Percentiles rank a stretch among this genome's conserved stretches.
Evolutionary conservation across 2,329 filamentous ascomycete species (phyloP).

Genomic region (Cryphonectria radicalis): DNA sequence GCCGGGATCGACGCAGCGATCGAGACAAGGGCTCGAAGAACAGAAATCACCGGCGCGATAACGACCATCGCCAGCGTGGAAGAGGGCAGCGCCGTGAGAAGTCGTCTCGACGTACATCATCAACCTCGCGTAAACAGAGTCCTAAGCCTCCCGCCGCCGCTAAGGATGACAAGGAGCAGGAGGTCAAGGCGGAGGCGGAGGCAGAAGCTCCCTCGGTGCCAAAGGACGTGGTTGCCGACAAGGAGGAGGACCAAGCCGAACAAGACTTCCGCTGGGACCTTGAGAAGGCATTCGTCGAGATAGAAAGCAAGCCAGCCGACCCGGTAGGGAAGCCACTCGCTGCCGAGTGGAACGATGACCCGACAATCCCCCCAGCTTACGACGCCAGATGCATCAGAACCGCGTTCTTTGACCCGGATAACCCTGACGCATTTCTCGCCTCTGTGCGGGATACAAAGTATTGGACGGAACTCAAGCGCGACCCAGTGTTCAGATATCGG

Average conservation of each 20-base stretch:
- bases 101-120: slow-evolving; percentile 15
- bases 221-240: neutral
- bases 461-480: slow-evolving; percentile 47
- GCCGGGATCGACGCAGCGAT: slow-evolving; percentile 23
- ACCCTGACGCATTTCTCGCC: slow-evolving; percentile 47
- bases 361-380: slow-evolving; percentile 51
- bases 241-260: slow-evolving; percentile 33
- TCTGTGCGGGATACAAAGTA: slow-evolving; percentile 46
- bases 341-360: slow-evolving; percentile 47
- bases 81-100: slow-evolving; percentile 22
- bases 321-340: slow-evolving; percentile 53
- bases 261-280: slow-evolving; percentile 46
- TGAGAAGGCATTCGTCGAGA: slow-evolving; percentile 45
- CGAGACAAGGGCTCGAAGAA: slow-evolving; percentile 26
- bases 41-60: slow-evolving; percentile 21
- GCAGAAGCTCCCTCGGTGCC: neutral
- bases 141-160: slow-evolving; percentile 6
- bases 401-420: slow-evolving; percentile 48
- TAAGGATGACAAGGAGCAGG: slow-evolving; percentile 8
- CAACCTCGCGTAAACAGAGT: slow-evolving; percentile 20
- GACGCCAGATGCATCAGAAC: slow-evolving; percentile 50
- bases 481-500: slow-evolving; percentile 47
- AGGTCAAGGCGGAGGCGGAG: slow-evolving; percentile 18
- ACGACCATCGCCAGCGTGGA: slow-evolving; percentile 23
- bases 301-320: slow-evolving; percentile 45